Evolutionary conservation across 2,329 filamentous ascomycete species (phyloP).

Genomic region (Aspergillus piperis): DNA sequence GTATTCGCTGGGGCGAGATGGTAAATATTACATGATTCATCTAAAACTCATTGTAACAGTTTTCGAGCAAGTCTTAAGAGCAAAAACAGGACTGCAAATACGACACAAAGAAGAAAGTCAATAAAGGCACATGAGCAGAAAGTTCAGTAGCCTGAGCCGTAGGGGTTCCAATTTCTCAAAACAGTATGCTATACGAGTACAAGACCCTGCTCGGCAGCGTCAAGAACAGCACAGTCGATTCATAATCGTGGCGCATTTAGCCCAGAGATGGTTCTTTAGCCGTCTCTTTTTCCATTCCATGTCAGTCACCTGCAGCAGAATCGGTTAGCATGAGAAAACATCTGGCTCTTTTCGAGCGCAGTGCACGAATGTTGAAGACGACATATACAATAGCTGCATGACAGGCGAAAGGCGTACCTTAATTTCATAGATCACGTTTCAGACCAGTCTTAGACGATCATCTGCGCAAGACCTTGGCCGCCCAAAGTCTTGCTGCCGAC

Average conservation of each 20-base stretch:
- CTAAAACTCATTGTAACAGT: conserved; percentile 10
- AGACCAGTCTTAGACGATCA: conserved; percentile 72
- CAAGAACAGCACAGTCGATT: conserved; percentile 22
- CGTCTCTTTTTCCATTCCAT: conserved; percentile 3
- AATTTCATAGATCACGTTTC: neutral
- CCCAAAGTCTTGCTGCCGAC: conserved; percentile 86
- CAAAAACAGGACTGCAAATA: neutral
- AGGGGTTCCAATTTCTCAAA: conserved; percentile 12
- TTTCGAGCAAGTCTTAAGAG: conserved; percentile 1
- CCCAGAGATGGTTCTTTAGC: conserved; percentile 14
- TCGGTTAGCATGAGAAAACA: neutral
- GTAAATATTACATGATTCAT: conserved; percentile 15
- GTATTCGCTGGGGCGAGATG: conserved; percentile 20
- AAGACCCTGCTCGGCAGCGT: conserved; percentile 18
- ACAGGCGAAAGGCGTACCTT: neutral
- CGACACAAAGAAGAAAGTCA: conserved; percentile 9
- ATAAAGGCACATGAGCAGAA: neutral
- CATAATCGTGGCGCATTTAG: conserved; percentile 26
- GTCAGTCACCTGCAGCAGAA: neutral
- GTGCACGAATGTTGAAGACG: neutral
- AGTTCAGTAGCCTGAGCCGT: conserved; percentile 5
- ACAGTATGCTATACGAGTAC: conserved; percentile 24
- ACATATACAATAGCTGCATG: neutral
- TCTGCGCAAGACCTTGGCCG: conserved; percentile 89
- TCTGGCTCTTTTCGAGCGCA: neutral